Percentiles rank a stretch among this genome's conserved stretches.
Evolutionary conservation across 441 rosid genomes (phyloP).

Genomic region (Brassica hybrid): DNA sequence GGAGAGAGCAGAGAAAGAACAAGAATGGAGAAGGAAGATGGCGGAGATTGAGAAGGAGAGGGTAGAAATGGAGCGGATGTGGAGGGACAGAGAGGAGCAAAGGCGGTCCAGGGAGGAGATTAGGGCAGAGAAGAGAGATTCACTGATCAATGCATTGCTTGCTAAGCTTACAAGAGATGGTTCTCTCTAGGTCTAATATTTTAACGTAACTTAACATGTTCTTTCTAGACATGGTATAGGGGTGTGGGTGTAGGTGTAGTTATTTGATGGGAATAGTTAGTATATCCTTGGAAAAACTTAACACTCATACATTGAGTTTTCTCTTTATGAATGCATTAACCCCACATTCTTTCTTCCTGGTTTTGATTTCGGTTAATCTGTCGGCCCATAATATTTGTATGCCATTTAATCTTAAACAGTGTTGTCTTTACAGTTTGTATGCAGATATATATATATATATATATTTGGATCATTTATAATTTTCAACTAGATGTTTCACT

Average conservation of each 20-base stretch:
- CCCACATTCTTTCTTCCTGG: conserved; percentile 16
- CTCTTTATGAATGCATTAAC: conserved; percentile 5
- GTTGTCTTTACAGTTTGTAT: not conserved
- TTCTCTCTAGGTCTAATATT: conserved; percentile 18
- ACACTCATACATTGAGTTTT: conserved; percentile 21
- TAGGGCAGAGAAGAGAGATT: conserved; percentile 91
- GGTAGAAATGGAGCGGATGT: conserved; percentile 71
- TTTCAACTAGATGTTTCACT: too few relatives aligned
- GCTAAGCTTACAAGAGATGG: conserved; percentile 74
- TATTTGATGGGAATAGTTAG: conserved; percentile 17
- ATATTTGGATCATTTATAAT: too few relatives aligned
- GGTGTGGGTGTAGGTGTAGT: conserved; percentile 15
- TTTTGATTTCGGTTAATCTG: not conserved
- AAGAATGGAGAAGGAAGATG: conserved; percentile 93
- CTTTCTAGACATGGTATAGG: conserved; percentile 6
- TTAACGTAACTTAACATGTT: conserved; percentile 14
- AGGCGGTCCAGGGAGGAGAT: conserved; percentile 79
- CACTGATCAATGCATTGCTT: conserved; percentile 77
- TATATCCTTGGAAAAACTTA: not conserved
- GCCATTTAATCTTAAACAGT: not conserved
- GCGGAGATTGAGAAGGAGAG: conserved; percentile 88
- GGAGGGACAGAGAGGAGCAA: conserved; percentile 93
- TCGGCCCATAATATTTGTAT: not conserved
- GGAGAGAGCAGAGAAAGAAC: conserved; percentile 78
- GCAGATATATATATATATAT: too few relatives aligned